phyloP scores from a whole-genome alignment of 2,329 filamentous ascomycete genomes.

The Fusarium sororula region DNA sequence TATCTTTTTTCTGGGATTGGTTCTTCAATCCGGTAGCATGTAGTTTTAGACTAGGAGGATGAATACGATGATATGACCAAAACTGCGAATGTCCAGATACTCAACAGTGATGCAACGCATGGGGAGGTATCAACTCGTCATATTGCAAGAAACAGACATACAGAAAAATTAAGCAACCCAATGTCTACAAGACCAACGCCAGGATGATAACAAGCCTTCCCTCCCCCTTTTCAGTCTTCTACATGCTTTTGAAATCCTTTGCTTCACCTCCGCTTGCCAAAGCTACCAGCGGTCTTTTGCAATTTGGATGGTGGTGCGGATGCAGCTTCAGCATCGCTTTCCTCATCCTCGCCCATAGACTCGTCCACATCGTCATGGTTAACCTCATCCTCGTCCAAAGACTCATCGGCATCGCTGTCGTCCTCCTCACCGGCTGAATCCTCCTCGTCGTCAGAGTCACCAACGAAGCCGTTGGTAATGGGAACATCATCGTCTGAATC shows the following conservation, averaged over 20 bases:
- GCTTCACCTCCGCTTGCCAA: slow-evolving; percentile 37
- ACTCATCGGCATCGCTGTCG: slow-evolving; percentile 55
- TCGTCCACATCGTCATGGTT: slow-evolving; percentile 66
- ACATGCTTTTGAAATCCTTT: slow-evolving; percentile 14
- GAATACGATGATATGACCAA: slow-evolving; percentile 16
- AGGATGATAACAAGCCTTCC: slow-evolving; percentile 32
- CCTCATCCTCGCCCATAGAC: slow-evolving; percentile 65
- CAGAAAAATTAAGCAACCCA: slow-evolving; percentile 36
- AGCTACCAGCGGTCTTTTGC: slow-evolving; percentile 38
- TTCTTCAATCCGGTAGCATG: not conserved
- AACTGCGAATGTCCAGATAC: not conserved
- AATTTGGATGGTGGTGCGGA: slow-evolving; percentile 58
- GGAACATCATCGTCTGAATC: slow-evolving; percentile 64
- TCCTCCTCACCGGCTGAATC: slow-evolving; percentile 57
- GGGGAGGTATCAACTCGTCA: slow-evolving; percentile 43
- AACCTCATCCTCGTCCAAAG: slow-evolving; percentile 67
- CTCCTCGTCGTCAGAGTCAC: slow-evolving; percentile 69
- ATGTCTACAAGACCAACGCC: slow-evolving; percentile 44
- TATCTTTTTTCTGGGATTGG: not conserved
- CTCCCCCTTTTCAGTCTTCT: slow-evolving; percentile 12
- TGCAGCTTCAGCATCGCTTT: slow-evolving; percentile 57
- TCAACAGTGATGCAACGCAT: not conserved
- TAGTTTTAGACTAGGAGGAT: slow-evolving; percentile 9
- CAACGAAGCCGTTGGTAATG: slow-evolving; percentile 62
- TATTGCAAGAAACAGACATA: slow-evolving; percentile 41